Base-by-base conservation (phyloP, 805 yeast species). In the Lipomyces orientalis region DNA sequence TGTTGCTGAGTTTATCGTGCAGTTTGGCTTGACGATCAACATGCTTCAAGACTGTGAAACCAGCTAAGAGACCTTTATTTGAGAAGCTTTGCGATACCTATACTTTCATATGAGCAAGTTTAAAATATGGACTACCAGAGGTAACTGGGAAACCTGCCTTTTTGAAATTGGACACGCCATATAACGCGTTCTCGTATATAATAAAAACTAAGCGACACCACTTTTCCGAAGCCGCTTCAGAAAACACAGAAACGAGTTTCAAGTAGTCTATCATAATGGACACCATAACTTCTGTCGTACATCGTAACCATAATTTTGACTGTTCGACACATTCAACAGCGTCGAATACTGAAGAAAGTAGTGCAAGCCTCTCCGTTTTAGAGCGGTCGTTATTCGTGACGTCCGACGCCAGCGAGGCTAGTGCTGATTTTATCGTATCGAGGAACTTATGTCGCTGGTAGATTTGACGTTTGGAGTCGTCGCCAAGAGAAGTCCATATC, bases 1-100 rank as follows among this genome's bases (percentile, higher is more conserved):
- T 66, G 10, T 70, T 55, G 52, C 69, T 65, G 25, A 80, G 73
- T 75, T 79, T 67, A 19, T 70, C 64, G 33, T 77, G 70, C 7
- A 80, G 74, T 29, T 69, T 66, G 61, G 77, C 79, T 4, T 34
- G 39, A 14, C 55, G 19, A 22, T 22, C 35, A 6, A 22, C 25
- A 1, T 12, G 2, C 8, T 22, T 22, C 6, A 68, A 46, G 9
- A 61, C 60, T 14, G n/a, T 25, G 25, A 68, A 60, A 1, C 51
- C 58, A 14, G 58, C 14, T 4, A 54, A 16, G 14, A 66, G n/a
- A 2, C 67, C 65, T 19, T 33, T 10, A 1, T 51, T 9, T 4
- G 58, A 52, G 35, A 68, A 63, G 7, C 19, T 16, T 52, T 55
- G 61, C 4, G 71, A 66, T 2, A 67, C 25, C 68, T 65, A 35